Conservation (phyloP, 306 rosid genomes). For the Prunus salicina region DNA sequence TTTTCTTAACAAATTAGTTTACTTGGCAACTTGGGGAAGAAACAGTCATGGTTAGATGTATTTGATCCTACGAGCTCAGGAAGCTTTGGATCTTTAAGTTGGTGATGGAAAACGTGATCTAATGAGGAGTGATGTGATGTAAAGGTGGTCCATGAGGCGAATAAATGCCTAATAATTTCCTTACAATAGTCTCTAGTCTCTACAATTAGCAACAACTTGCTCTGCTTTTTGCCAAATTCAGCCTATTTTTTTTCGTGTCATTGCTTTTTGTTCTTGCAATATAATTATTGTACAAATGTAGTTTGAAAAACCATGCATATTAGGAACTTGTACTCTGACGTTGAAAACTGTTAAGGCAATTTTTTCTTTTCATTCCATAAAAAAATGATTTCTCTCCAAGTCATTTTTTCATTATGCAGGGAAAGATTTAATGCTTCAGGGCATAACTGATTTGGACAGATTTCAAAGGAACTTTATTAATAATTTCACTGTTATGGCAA, state of each 20-base stretch:
- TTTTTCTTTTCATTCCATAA: background rate
- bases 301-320: slow-evolving; percentile 1
- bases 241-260: background rate
- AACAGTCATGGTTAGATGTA: background rate
- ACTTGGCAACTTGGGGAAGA: background rate
- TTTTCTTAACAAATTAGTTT: background rate
- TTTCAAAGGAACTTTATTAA: background rate
- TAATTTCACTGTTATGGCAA: background rate
- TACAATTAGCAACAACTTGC: background rate
- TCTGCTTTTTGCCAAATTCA: background rate
- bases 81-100: background rate
- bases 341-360: background rate
- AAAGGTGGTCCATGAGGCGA: background rate
- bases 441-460: slow-evolving; percentile 6
- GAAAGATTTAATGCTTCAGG: background rate
- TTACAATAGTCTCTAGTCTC: background rate
- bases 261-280: background rate
- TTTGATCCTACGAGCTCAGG: background rate
- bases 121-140: background rate
- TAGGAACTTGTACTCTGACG: background rate
- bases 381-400: background rate
- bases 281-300: background rate
- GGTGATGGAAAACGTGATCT: background rate
- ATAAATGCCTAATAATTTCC: background rate
- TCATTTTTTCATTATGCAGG: background rate